Evolutionary conservation across 495 filamentous ascomycete genomes (phyloP), one percentile per base, ranked within the genome.

Genomic region (Pseudevernia furfuracea): DNA sequence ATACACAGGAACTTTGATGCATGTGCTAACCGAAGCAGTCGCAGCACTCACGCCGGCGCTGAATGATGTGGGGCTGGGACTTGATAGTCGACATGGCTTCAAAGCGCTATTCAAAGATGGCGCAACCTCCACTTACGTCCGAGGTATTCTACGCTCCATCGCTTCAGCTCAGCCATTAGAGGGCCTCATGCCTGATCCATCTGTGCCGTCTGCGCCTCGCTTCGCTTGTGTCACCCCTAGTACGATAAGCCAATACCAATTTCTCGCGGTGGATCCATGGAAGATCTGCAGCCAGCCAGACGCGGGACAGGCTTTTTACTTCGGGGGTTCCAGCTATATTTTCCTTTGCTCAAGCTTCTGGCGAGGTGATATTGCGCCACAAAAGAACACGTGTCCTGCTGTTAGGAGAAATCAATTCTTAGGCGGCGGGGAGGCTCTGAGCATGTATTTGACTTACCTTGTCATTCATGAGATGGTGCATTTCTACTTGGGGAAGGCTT

Each of bases 381-480:
- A 21, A 1, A 32, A 6, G 23, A 25, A 9, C 7, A 30, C 46
- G 2, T 68, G 62, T 34, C 66, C 62, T 36, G 36, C 25, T 9
- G 48, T 68, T 12, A 28, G 28, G 10, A 32, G 34, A 17, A 68
- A 68, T 21, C 30, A 36, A 55, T 65, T 60, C 32, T 7, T 38
- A 17, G 55, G 39, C 30, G 4, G 37, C 43, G n/a, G 19, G 14
- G 2, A 12, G 2, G 23, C 6, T 41, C 30, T 69, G 8, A 36
- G 34, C 55, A 14, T 25, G 1, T 69, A 60, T 30, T 37, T 55
- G 52, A 63, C 10, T 10, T 69, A 69, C 59, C 28, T 66, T 3
- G n/a, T 69, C 14, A 61, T 69, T 11, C 67, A 69, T 34, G 67
- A 66, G 34, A 64, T 69, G 64, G 25, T 69, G 60, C 67, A 69